A percentile compares a stretch with the other conserved stretches of the same genome.
These are phyloP conservation scores for Penicillium mononematosum DNA, from an alignment of 495 filamentous ascomycete genomes.

Conservation along the genomic window DNA sequence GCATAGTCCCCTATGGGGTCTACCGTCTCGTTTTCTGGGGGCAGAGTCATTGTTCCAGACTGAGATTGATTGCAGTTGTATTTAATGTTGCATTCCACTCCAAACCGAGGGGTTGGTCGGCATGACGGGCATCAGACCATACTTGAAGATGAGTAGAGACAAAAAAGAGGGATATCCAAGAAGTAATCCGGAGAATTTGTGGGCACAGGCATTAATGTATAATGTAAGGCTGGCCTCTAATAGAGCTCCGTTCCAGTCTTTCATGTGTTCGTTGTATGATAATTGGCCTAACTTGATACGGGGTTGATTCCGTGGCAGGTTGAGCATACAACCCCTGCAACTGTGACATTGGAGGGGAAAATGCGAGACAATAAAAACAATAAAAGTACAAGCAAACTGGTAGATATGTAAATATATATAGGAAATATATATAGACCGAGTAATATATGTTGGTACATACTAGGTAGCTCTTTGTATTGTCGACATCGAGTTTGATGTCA, in stretches of 20 bases:
- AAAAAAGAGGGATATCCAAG: background rate
- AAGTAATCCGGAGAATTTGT: background rate
- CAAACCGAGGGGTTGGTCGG: background rate
- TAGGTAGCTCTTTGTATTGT: background rate
- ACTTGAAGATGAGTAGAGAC: background rate
- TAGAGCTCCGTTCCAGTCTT: background rate
- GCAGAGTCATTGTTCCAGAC: background rate
- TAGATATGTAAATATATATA: background rate
- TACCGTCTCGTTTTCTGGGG: background rate
- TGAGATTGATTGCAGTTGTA: background rate
- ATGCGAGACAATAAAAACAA: background rate
- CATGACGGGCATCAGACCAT: slow-evolving; percentile 7
- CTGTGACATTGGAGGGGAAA: background rate
- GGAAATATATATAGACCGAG: background rate
- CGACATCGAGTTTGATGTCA: background rate
- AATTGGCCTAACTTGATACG: slow-evolving; percentile 3
- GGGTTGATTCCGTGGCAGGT: slow-evolving; percentile 5
- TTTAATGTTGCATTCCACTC: slow-evolving; percentile 1
- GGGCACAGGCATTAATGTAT: background rate
- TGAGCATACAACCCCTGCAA: slow-evolving; percentile 1
- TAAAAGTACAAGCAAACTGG: background rate
- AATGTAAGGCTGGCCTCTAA: background rate
- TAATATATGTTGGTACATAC: background rate
- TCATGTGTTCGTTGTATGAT: background rate
- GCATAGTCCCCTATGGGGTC: slow-evolving; percentile 1